Evolutionary conservation across 2,329 filamentous ascomycete species (phyloP).

Genomic region (Apiospora phragmitis): DNA sequence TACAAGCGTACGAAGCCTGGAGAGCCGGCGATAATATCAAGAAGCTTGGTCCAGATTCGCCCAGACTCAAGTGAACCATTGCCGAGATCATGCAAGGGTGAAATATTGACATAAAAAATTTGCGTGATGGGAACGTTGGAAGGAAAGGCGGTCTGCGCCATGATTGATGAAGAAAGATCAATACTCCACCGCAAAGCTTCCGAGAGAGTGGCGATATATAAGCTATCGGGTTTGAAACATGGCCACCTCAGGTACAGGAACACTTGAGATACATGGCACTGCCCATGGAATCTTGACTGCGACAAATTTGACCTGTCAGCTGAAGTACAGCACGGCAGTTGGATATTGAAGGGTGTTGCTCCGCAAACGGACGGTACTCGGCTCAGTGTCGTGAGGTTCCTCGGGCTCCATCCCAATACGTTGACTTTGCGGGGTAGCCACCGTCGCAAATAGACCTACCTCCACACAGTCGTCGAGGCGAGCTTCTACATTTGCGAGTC

Average conservation of each 20-base stretch:
- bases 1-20: constrained; percentile 28
- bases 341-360: not conserved
- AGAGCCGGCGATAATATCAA: constrained; percentile 15
- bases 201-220: not conserved
- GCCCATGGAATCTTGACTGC: not conserved
- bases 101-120: not conserved
- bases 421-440: not conserved
- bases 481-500: not conserved
- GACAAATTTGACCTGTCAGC: not conserved
- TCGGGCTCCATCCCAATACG: not conserved
- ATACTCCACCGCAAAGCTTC: too few species aligned
- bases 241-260: not conserved
- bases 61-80: not conserved
- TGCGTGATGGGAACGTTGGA: not conserved
- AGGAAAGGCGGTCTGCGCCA: not conserved
- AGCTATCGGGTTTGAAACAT: not conserved
- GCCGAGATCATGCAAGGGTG: not conserved
- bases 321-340: not conserved
- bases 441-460: not conserved
- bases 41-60: not conserved
- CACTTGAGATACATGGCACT: not conserved
- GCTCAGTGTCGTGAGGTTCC: not conserved
- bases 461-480: not conserved
- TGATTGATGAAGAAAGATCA: not conserved
- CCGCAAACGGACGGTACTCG: not conserved